Conservation (phyloP, 2,329 filamentous ascomycete genomes). For the Thelonectria rubi region DNA sequence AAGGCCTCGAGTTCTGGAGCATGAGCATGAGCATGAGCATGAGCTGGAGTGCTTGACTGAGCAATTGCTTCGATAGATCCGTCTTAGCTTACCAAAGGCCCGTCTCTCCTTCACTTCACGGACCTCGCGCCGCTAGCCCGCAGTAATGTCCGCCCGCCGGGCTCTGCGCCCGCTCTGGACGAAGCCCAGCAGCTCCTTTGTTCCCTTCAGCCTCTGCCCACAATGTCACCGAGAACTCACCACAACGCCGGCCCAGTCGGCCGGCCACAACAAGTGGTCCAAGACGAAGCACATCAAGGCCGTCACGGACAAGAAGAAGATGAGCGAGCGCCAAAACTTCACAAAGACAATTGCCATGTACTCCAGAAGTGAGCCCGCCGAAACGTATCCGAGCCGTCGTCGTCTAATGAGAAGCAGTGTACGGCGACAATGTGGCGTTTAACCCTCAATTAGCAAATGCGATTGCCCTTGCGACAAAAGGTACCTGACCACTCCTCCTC, state of each 20-base stretch:
- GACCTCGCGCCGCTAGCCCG: background rate
- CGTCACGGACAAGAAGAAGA: constrained; percentile 83
- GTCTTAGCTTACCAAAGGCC: background rate
- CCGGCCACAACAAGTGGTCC: constrained; percentile 93
- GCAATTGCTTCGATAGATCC: constrained; percentile 3
- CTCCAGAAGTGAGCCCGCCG: constrained; percentile 69
- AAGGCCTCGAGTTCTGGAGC: constrained; percentile 2
- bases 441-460: constrained; percentile 81
- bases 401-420: constrained; percentile 60
- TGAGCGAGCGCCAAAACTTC: constrained; percentile 72
- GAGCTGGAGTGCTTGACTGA: background rate
- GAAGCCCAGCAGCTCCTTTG: constrained; percentile 16
- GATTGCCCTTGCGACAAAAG: constrained; percentile 81
- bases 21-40: background rate
- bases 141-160: constrained; percentile 29
- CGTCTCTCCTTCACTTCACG: background rate
- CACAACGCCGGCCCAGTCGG: constrained; percentile 55
- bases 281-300: constrained; percentile 97
- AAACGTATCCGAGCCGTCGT: background rate
- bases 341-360: constrained; percentile 77
- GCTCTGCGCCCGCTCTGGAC: constrained; percentile 30
- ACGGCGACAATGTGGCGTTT: constrained; percentile 74
- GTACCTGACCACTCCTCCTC: constrained; percentile 47
- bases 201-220: constrained; percentile 50
- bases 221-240: constrained; percentile 60